Evolutionary conservation across 2,329 filamentous ascomycete species (phyloP).

Genomic region (Orbilia quercus): DNA sequence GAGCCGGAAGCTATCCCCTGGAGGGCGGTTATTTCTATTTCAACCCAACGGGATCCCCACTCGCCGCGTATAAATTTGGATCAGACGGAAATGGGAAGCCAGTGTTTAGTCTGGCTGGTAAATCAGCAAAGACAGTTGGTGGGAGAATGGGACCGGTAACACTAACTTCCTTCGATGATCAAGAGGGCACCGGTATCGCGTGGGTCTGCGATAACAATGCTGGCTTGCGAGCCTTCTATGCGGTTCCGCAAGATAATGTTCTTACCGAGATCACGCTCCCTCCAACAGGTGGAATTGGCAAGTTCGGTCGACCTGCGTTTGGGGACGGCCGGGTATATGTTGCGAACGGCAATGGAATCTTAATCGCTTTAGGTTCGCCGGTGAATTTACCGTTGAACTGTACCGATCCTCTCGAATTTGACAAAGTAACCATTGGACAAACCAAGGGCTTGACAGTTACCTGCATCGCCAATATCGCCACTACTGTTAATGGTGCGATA

Average conservation of each 20-base stretch:
- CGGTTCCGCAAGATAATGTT: slow-evolving; percentile 63
- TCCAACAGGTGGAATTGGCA: slow-evolving; percentile 63
- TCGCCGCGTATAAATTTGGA: slow-evolving; percentile 62
- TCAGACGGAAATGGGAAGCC: slow-evolving; percentile 61
- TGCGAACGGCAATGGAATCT: slow-evolving; percentile 61
- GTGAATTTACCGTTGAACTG: slow-evolving; percentile 65
- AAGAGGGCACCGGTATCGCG: slow-evolving; percentile 63
- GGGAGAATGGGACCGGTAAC: slow-evolving; percentile 57
- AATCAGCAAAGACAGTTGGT: slow-evolving; percentile 21
- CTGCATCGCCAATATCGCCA: slow-evolving; percentile 64
- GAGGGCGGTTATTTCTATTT: slow-evolving; percentile 66
- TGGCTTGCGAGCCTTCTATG: slow-evolving; percentile 64
- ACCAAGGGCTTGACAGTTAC: slow-evolving; percentile 61
- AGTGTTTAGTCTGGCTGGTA: slow-evolving; percentile 59
- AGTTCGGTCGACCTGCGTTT: slow-evolving; percentile 64
- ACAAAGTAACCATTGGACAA: slow-evolving; percentile 62
- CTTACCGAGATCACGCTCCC: slow-evolving; percentile 63
- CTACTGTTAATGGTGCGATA: slow-evolving; percentile 62
- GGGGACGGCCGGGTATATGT: slow-evolving; percentile 64
- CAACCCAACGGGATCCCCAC: slow-evolving; percentile 60
- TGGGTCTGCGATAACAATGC: slow-evolving; percentile 64
- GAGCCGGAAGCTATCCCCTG: slow-evolving; percentile 63
- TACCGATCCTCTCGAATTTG: slow-evolving; percentile 64
- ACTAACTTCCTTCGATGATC: slow-evolving; percentile 62
- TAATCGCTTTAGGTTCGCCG: slow-evolving; percentile 63